Evolutionary conservation across 2,329 filamentous ascomycete genomes (phyloP).

Genomic region (Paracorniculantispora psalliotae): DNA sequence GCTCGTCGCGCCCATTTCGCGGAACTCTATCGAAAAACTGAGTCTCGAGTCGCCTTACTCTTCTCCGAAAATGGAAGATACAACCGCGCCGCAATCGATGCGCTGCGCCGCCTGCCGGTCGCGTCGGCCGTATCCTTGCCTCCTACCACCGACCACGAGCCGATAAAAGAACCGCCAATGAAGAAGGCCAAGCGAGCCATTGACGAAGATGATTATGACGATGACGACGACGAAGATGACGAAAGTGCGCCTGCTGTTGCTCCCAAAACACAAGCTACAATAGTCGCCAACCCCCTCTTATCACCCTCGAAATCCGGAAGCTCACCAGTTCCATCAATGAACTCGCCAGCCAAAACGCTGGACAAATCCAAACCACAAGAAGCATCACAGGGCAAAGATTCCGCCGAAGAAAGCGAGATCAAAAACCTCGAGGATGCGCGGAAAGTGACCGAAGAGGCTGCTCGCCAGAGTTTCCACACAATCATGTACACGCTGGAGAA

Average conservation of each 20-base stretch:
- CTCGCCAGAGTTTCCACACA: conserved; percentile 85
- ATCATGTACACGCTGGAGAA: conserved; percentile 94
- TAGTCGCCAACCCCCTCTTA: conserved; percentile 51
- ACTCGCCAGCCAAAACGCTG: conserved; percentile 54
- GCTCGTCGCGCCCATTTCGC: conserved; percentile 69
- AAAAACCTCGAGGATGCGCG: conserved; percentile 91
- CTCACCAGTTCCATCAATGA: conserved; percentile 58
- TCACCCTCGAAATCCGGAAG: conserved; percentile 68
- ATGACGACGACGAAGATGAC: conserved; percentile 72
- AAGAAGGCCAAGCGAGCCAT: conserved; percentile 76
- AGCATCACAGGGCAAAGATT: conserved; percentile 49
- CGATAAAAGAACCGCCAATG: conserved; percentile 54
- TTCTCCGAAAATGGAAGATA: conserved; percentile 58
- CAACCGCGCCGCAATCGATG: conserved; percentile 48
- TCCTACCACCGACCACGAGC: conserved; percentile 54
- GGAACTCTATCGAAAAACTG: conserved; percentile 70
- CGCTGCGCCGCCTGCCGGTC: conserved; percentile 41
- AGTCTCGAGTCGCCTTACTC: conserved; percentile 71
- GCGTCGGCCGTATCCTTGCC: conserved; percentile 41
- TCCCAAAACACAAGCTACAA: conserved; percentile 47
- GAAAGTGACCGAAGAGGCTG: conserved; percentile 82
- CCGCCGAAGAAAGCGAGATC: conserved; percentile 79
- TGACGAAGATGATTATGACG: conserved; percentile 82
- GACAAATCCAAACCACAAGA: conserved; percentile 50
- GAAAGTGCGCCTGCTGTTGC: conserved; percentile 43